Evolutionary conservation across 2,329 filamentous ascomycete genomes (phyloP).

Genomic region (Aspergillus candidus): DNA sequence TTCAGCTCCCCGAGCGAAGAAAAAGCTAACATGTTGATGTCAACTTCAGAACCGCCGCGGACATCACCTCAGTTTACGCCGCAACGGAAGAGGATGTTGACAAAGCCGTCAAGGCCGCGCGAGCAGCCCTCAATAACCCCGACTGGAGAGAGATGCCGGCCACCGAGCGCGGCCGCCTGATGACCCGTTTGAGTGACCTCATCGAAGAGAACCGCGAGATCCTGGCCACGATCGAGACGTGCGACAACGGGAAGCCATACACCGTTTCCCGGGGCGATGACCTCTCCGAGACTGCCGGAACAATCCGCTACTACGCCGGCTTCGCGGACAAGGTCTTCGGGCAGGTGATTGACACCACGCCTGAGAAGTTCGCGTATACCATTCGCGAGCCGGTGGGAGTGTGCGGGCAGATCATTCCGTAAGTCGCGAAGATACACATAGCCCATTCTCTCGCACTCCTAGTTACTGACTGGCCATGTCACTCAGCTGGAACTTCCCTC

Average conservation of each 20-base stretch:
- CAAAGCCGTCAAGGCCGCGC: conserved; percentile 24
- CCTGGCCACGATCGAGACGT: conserved; percentile 24
- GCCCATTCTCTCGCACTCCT: too few species aligned
- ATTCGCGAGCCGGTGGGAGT: conserved; percentile 68
- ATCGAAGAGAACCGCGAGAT: conserved; percentile 20
- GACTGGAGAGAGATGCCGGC: conserved; percentile 20
- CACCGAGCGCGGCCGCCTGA: conserved; percentile 17
- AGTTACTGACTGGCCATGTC: too few species aligned
- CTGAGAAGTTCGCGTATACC: conserved; percentile 72
- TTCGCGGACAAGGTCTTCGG: conserved; percentile 84
- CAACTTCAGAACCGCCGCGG: too few species aligned
- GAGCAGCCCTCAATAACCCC: conserved; percentile 21
- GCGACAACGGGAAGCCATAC: conserved; percentile 27
- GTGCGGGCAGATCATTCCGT: conserved; percentile 71
- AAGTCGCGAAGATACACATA: too few species aligned
- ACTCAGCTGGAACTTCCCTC: conserved; percentile 65
- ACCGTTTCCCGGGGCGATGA: conserved; percentile 41
- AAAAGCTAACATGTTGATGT: too few species aligned
- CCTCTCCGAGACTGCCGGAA: conserved; percentile 57
- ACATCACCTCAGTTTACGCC: conserved; percentile 24
- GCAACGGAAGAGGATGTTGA: conserved; percentile 29
- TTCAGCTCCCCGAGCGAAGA: too few species aligned
- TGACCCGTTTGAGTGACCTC: conserved; percentile 21
- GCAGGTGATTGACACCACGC: conserved; percentile 67
- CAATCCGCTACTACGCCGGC: conserved; percentile 73